A percentile compares a stretch with the other conserved stretches of the same genome.
These are phyloP conservation scores for Antrodiella citrinella DNA, from an alignment of 768 basidiomycete species.

Conservation along the genomic window DNA sequence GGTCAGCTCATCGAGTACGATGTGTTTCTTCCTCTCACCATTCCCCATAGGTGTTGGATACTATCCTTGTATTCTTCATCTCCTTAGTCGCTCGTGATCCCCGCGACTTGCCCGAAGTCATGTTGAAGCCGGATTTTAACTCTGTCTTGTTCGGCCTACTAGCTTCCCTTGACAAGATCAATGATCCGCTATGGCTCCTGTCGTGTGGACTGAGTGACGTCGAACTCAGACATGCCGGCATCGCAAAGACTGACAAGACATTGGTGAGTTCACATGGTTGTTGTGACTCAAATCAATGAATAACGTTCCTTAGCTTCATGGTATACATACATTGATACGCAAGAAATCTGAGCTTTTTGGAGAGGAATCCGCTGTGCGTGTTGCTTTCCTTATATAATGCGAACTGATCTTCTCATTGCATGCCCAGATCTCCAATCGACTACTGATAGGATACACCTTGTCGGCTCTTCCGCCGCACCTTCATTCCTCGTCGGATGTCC, in stretches of 20 bases:
- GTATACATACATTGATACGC: conserved; percentile 27
- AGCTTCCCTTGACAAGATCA: conserved; percentile 13
- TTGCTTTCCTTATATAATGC: conserved; percentile 3
- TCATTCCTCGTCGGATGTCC: conserved; percentile 25
- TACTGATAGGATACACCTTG: conserved; percentile 45
- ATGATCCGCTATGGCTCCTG: conserved; percentile 45
- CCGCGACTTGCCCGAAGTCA: conserved; percentile 46
- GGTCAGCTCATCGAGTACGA: conserved; percentile 33
- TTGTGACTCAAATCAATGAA: neutral
- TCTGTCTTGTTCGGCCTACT: conserved; percentile 20
- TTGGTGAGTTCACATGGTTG: conserved; percentile 36
- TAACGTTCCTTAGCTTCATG: conserved; percentile 23
- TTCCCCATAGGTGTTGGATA: conserved; percentile 50
- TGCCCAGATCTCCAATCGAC: conserved; percentile 42
- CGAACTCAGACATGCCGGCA: conserved; percentile 42
- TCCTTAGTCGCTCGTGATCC: conserved; percentile 56
- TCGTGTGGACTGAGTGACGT: conserved; percentile 27
- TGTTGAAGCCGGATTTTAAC: conserved; percentile 25
- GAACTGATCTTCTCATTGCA: conserved; percentile 3
- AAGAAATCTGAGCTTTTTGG: conserved; percentile 26
- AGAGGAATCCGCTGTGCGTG: conserved; percentile 25
- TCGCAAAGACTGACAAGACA: conserved; percentile 49
- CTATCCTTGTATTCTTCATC: conserved; percentile 51
- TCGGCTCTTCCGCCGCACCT: conserved; percentile 38
- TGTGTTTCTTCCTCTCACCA: neutral